Evolutionary conservation across 177 flowering plant species (phyloP).

Genomic region (Vitis hybrid): DNA sequence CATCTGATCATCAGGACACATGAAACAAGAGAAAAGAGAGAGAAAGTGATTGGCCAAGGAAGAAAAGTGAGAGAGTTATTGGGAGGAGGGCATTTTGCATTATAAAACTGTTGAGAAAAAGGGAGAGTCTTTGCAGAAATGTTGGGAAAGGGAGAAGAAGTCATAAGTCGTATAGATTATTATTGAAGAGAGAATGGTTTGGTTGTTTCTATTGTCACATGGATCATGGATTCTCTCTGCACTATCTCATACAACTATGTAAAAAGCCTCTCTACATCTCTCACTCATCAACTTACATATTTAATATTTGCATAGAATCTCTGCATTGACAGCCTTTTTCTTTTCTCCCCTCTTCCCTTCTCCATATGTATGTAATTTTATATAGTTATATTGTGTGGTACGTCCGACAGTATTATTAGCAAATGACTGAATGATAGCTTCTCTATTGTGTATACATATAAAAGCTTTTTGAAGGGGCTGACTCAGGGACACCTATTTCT

Average conservation of each 20-base stretch:
- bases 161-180: too few species aligned
- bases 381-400: neutral
- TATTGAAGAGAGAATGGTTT: neutral
- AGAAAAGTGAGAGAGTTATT: too few species aligned
- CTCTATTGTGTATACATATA: too few species aligned
- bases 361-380: too few species aligned
- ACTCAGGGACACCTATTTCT: too few species aligned
- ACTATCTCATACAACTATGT: neutral
- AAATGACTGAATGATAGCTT: conserved; percentile 13
- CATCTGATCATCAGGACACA: too few species aligned
- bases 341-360: neutral
- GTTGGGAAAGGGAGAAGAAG: neutral
- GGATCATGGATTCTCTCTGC: conserved; percentile 6
- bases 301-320: neutral
- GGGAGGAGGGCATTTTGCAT: too few species aligned
- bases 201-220: conserved; percentile 6
- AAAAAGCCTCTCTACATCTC: neutral
- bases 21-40: too few species aligned
- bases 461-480: too few species aligned
- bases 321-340: conserved; percentile 13
- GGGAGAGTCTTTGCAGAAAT: neutral
- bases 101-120: too few species aligned
- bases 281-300: neutral
- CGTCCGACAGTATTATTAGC: conserved; percentile 26
- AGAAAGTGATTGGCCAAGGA: too few species aligned